Evolutionary conservation across 2,329 filamentous ascomycete genomes (phyloP).

Genomic region (Aspergillus aculeatus): DNA sequence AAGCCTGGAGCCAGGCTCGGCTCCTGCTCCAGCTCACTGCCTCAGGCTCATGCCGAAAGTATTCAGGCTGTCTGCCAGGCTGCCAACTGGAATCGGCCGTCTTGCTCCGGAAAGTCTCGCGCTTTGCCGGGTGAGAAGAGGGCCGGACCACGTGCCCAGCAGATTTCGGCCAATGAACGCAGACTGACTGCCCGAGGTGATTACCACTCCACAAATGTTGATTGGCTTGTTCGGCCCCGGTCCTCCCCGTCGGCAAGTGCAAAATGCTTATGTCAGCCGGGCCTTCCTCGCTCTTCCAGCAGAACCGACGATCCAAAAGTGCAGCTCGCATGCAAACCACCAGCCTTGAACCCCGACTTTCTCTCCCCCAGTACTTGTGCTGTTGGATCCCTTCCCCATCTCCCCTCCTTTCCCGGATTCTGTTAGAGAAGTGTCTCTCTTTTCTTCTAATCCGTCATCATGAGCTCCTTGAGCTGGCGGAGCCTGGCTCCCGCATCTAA

Average conservation of each 20-base stretch:
- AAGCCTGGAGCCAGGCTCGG: neutral
- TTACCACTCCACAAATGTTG: constrained; percentile 34
- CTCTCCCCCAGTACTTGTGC: constrained; percentile 15
- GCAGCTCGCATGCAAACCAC: constrained; percentile 22
- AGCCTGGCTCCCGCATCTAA: constrained; percentile 51
- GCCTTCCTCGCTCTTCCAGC: constrained; percentile 19
- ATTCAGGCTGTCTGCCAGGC: neutral
- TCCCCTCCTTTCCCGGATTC: constrained; percentile 22
- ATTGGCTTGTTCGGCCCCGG: constrained; percentile 36
- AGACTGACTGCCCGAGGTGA: constrained; percentile 34
- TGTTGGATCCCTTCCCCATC: constrained; percentile 22
- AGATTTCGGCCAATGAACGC: constrained; percentile 29
- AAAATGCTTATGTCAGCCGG: constrained; percentile 38
- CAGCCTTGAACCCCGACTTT: constrained; percentile 15
- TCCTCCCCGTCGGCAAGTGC: constrained; percentile 35
- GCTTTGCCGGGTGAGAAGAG: constrained; percentile 27
- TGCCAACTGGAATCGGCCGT: constrained; percentile 5
- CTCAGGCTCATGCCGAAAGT: neutral
- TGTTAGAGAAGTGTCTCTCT: constrained; percentile 27
- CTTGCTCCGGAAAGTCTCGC: constrained; percentile 24
- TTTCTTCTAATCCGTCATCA: constrained; percentile 39
- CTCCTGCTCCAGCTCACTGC: neutral
- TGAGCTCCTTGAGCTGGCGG: constrained; percentile 52
- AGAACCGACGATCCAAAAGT: constrained; percentile 29
- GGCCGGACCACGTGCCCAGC: constrained; percentile 30